These are phyloP conservation scores for Mycena kentingensis DNA, from an alignment of 768 basidiomycete genomes.

Conservation along the genomic window DNA sequence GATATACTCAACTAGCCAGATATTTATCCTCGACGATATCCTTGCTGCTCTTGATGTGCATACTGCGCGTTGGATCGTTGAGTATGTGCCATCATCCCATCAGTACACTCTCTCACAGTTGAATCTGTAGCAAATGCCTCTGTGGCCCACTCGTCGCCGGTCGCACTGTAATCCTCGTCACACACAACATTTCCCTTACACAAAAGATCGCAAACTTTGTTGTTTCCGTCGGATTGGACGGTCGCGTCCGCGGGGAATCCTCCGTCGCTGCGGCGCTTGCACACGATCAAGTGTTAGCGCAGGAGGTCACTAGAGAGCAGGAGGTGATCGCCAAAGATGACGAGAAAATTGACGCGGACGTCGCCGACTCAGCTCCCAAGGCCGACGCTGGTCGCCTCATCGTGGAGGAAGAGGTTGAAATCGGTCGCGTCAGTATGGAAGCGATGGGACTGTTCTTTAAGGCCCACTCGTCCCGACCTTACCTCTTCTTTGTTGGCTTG, in stretches of 20 bases:
- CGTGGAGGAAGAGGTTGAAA: constrained; percentile 60
- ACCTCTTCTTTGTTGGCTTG: constrained; percentile 37
- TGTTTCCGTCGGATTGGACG: constrained; percentile 56
- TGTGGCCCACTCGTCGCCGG: constrained; percentile 73
- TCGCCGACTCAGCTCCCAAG: constrained; percentile 12
- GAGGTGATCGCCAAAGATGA: constrained; percentile 29
- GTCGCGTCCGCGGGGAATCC: constrained; percentile 50
- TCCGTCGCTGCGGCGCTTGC: constrained; percentile 34
- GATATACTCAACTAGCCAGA: constrained; percentile 51
- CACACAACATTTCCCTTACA: constrained; percentile 37
- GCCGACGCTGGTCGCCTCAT: constrained; percentile 55
- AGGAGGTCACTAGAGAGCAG: constrained; percentile 31
- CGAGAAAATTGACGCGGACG: constrained; percentile 25
- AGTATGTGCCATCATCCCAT: constrained; percentile 22
- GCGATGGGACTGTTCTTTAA: background rate
- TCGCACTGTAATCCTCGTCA: constrained; percentile 86
- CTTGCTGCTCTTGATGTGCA: constrained; percentile 68
- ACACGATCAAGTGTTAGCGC: constrained; percentile 12
- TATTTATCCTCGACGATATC: constrained; percentile 73
- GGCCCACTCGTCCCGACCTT: constrained; percentile 20
- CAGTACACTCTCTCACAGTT: background rate
- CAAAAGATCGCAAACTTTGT: constrained; percentile 5
- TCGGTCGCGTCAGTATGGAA: constrained; percentile 56
- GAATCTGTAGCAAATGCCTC: constrained; percentile 55
- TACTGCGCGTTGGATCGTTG: constrained; percentile 80